Base-by-base conservation (phyloP, 306 rosid genomes). In the Lupinus albus region DNA sequence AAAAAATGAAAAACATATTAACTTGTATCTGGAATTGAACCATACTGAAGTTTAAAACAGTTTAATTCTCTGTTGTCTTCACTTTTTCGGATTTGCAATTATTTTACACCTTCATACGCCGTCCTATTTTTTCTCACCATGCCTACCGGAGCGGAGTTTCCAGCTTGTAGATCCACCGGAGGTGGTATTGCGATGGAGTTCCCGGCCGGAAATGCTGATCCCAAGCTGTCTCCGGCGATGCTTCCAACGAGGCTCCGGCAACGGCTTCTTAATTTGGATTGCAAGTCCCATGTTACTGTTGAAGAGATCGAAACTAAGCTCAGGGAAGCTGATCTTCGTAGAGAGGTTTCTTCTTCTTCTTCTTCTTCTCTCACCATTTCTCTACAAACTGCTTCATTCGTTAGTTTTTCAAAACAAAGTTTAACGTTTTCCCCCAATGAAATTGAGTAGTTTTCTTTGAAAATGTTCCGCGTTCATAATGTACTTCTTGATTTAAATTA, bases 271-370 rank as follows among this genome's bases (percentile, higher is more conserved):
- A 79, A 62, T 35, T 10, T 76, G 36, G 95, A 85, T 78, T 74
- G 75, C 59, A 89, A 86, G 99, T 77, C 38, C 90, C 96, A 46
- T 61, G 81, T 73, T 6, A 80, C 96, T 62, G 91, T 75, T 62
- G 98, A 89, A 69, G 88, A 88, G 76, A 93, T 93, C 63, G 85
- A 93, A 64, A 80, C 96, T 70, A 93, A 85, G 85, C 96, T 89
- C 32, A 89, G 87, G 33, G 85, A 75, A 36, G 98, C 99, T 58
- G 90, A 93, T 83, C 91, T 81, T 77, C 97, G 99, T 20, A 85
- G 99, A 64, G 96, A 90, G 97, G 99, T 89, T 64, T 33, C 21
- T 44, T 76, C 36, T 17, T 74, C 13, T 61, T 72, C 47, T 10
- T 7, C 3, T 59, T 64, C 71, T 33, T 18, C 15, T 50, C 38